Conservation (phyloP, 108 stramenopile species). For the Nitzschia palea region DNA sequence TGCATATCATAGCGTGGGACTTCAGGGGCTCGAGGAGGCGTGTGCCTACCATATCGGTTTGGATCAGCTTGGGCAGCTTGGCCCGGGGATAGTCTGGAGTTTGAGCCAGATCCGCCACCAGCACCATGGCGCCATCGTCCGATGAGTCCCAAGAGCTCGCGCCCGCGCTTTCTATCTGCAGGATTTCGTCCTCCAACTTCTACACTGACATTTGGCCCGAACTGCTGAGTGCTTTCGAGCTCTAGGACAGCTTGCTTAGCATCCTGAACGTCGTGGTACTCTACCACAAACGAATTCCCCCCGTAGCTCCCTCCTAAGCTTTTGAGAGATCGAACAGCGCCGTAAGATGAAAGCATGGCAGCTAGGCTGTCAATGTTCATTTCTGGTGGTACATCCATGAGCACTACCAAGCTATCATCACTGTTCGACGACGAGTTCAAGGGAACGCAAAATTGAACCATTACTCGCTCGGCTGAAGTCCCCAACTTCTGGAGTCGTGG, state of each 20-base stretch:
- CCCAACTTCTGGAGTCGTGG: constrained; percentile 19
- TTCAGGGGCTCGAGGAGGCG: constrained; percentile 2
- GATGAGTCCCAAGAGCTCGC: constrained; percentile 73
- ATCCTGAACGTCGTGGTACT: constrained; percentile 89
- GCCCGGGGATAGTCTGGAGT: not conserved
- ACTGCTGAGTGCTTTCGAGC: constrained; percentile 78
- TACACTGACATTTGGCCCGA: constrained; percentile 67
- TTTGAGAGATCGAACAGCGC: constrained; percentile 69
- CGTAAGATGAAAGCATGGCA: constrained; percentile 66
- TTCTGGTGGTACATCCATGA: constrained; percentile 64
- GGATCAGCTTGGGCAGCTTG: not conserved
- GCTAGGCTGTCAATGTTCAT: constrained; percentile 62
- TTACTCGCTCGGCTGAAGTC: constrained; percentile 29
- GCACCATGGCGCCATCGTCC: constrained; percentile 71
- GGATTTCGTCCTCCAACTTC: constrained; percentile 64
- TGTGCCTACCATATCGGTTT: not conserved
- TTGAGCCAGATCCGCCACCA: constrained; percentile 4
- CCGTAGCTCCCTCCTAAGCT: constrained; percentile 38
- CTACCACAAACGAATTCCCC: constrained; percentile 65
- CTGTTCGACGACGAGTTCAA: constrained; percentile 75
- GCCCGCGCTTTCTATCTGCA: constrained; percentile 72
- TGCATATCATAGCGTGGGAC: constrained; percentile 1
- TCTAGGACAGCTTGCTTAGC: constrained; percentile 85
- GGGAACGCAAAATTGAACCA: constrained; percentile 80
- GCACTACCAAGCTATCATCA: constrained; percentile 78